Conservation (phyloP, 371 early-diverging fungal genomes). For the Batkoa obscura region DNA sequence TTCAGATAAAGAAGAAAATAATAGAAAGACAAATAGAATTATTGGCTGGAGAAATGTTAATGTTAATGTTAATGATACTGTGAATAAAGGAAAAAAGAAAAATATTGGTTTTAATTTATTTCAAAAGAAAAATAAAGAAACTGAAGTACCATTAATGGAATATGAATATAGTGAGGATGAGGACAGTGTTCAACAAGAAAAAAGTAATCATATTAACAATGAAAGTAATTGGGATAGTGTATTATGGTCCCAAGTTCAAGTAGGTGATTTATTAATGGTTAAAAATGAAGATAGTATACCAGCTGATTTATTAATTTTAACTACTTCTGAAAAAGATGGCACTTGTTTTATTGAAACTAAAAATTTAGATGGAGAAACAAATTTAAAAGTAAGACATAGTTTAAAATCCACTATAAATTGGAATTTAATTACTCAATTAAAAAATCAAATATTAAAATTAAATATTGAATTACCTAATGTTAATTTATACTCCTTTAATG, state of each 20-base stretch:
- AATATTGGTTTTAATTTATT: no score
- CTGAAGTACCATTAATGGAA: neutral
- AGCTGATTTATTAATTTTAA: constrained; percentile 73
- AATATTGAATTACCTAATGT: constrained; percentile 77
- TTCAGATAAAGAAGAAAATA: constrained; percentile 73
- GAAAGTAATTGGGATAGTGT: neutral
- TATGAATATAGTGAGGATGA: neutral
- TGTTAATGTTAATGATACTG: neutral
- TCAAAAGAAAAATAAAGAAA: no score
- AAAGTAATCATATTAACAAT: neutral
- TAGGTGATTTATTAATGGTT: constrained; percentile 80
- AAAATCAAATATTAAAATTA: constrained; percentile 83
- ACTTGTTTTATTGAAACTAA: constrained; percentile 89
- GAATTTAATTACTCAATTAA: constrained; percentile 58
- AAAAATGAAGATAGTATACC: constrained; percentile 76
- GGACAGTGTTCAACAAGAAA: neutral
- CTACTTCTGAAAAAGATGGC: constrained; percentile 70
- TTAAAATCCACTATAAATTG: constrained; percentile 41
- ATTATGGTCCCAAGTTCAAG: constrained; percentile 48
- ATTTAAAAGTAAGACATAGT: constrained; percentile 72
- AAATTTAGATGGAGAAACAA: constrained; percentile 83
- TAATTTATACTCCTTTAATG: constrained; percentile 73
- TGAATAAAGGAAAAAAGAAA: no score
- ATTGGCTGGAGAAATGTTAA: constrained; percentile 58
- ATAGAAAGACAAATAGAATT: constrained; percentile 42